Percentiles rank a stretch among this genome's conserved stretches.
These are phyloP conservation scores for Datura wrightii DNA, from an alignment of 257 asterid genomes.

Conservation along the genomic window DNA sequence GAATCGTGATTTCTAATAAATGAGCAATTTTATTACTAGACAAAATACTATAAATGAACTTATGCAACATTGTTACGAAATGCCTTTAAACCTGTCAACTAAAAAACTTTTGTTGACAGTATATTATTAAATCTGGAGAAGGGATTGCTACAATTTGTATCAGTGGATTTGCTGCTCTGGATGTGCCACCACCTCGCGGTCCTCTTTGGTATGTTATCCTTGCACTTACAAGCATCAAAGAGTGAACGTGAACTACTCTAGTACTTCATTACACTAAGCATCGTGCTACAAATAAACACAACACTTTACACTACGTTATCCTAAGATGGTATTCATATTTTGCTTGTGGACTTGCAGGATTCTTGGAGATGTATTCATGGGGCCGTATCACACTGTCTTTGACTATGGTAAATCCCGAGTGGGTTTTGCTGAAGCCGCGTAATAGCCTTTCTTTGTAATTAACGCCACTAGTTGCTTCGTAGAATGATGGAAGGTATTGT, in stretches of 20 bases:
- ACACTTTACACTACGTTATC: neutral
- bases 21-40: neutral
- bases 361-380: slow-evolving; percentile 98
- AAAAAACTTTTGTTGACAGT: slow-evolving; percentile 52
- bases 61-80: slow-evolving; percentile 15
- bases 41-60: neutral
- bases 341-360: slow-evolving; percentile 60
- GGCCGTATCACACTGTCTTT: slow-evolving; percentile 88
- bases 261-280: neutral
- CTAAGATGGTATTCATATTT: slow-evolving; percentile 2
- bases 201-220: slow-evolving; percentile 76
- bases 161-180: slow-evolving; percentile 94
- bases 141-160: slow-evolving; percentile 68
- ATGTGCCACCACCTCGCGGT: slow-evolving; percentile 84
- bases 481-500: slow-evolving; percentile 27
- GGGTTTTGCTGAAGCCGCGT: slow-evolving; percentile 91
- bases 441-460: slow-evolving; percentile 32
- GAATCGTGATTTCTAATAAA: neutral
- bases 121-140: slow-evolving; percentile 72
- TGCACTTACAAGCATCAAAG: neutral
- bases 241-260: neutral
- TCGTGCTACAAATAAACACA: neutral
- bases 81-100: neutral
- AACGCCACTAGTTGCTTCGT: slow-evolving; percentile 6
- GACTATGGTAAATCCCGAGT: slow-evolving; percentile 81